Evolutionary conservation across 2,329 filamentous ascomycete genomes (phyloP), one percentile per base, ranked within the genome.

Genomic region (Fonsecaea pedrosoi): DNA sequence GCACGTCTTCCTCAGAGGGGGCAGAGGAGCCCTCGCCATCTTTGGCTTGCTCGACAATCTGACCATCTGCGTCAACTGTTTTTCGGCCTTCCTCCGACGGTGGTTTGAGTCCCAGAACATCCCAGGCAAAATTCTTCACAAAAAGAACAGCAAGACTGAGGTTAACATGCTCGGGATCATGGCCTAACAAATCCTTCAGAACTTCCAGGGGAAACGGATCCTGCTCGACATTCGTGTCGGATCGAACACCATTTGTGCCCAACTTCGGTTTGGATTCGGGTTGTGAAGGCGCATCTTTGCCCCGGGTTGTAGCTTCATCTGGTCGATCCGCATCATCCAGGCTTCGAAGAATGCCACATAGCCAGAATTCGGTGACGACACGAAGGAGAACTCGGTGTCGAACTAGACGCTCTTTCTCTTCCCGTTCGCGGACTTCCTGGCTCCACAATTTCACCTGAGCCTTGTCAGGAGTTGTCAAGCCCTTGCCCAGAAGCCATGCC

Each of bases 181-280:
- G 90, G 7, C 94, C 93, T 15, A 99, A 85, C 71, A 99, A 86
- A 76, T 99, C 96, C 80, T 99, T 99, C 48, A 99, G 82, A n/a
- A 98, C 94, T 77, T 99, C 95, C 21, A 99, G 83, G 3, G 96
- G 96, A 72, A 99, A 98, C 0, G 95, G 95, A 70, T 99, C 95
- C 1, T 92, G 86, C 67, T 90, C 89, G 48, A 85, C 87, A 34
- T 86, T 85, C 70, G 88, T 87, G 66, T 88, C 87, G 60, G 81
- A 79, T 30, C 84, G 83, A 45, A 79, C 77, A 9, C 83, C 72
- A 81, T 83, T 82, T 84, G 91, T 69, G 80, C 78, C 73, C 86
- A 87, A 55, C 82, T 83, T 86, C 6, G 84, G 80, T 78, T 94
- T 96, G 61, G 75, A 74, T 8, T 74, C 73, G 10, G 76, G 68